Conservation (phyloP, 257 asterid genomes). For the Primulina eburnea region DNA sequence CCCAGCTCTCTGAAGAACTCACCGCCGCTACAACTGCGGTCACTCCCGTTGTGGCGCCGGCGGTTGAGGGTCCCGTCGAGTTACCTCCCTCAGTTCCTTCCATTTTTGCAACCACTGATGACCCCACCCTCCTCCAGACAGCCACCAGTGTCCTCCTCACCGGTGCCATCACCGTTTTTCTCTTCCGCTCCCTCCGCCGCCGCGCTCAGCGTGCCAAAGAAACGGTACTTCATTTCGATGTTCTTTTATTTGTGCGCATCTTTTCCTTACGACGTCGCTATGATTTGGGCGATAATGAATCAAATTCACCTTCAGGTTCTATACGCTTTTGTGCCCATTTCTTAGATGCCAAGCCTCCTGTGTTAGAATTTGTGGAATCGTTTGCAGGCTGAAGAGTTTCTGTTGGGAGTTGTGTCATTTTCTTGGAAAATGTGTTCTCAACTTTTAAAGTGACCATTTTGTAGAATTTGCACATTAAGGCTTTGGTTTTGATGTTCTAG, state of each 20-base stretch:
- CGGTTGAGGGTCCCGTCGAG: conserved; percentile 68
- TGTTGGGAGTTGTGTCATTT: neutral
- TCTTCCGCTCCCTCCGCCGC: conserved; percentile 86
- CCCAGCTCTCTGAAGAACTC: conserved; percentile 31
- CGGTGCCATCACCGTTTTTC: conserved; percentile 69
- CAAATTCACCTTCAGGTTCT: neutral
- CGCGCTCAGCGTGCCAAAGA: conserved; percentile 83
- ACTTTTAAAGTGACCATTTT: neutral
- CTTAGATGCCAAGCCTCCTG: neutral
- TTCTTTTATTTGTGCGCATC: neutral
- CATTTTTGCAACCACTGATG: conserved; percentile 45
- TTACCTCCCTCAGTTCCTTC: conserved; percentile 48
- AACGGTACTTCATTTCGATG: conserved; percentile 32
- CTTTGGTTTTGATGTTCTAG: neutral
- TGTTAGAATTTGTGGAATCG: neutral
- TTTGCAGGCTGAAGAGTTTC: neutral
- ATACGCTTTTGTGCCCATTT: neutral
- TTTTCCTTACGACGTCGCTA: neutral
- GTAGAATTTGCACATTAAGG: neutral
- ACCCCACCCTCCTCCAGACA: conserved; percentile 64
- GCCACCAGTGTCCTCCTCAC: conserved; percentile 92
- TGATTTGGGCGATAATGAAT: conserved; percentile 3
- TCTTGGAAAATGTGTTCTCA: neutral
- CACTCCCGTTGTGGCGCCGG: conserved; percentile 7
- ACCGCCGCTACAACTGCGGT: conserved; percentile 17